These are phyloP conservation scores for Pouteria glomerata DNA, from an alignment of 148 eudicot species.

Conservation along the genomic window DNA sequence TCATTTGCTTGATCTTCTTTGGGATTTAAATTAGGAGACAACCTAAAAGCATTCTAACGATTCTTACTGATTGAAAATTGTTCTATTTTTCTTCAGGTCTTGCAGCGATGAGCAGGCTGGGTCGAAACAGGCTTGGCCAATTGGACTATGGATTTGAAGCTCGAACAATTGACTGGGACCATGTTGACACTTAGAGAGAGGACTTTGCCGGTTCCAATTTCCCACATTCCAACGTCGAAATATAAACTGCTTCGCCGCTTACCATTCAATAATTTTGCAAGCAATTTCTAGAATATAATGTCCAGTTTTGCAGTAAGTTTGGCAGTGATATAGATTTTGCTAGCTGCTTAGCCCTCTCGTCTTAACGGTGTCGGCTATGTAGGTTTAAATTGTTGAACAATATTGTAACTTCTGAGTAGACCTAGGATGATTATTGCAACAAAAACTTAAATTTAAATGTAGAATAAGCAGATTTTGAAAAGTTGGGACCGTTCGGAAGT, in stretches of 20 bases:
- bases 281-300: not conserved
- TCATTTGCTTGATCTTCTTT: not conserved
- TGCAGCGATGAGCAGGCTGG: slow-evolving; percentile 61
- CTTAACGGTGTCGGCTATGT: too few relatives aligned
- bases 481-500: too few relatives aligned
- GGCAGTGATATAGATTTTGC: not conserved
- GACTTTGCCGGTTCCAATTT: not conserved
- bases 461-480: too few relatives aligned
- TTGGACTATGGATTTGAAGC: slow-evolving; percentile 41
- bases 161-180: slow-evolving; percentile 62
- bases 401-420: too few relatives aligned
- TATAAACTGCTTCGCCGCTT: not conserved
- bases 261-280: not conserved
- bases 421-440: too few relatives aligned
- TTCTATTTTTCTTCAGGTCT: slow-evolving; percentile 45
- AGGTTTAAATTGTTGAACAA: too few relatives aligned
- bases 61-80: not conserved
- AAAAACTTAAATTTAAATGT: too few relatives aligned
- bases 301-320: not conserved
- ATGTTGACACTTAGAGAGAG: slow-evolving; percentile 21
- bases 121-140: slow-evolving; percentile 54
- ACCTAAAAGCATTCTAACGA: not conserved
- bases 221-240: not conserved
- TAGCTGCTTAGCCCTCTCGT: not conserved
- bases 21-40: not conserved